Evolutionary conservation across 306 rosid species (phyloP).

Genomic region (Fragaria ananassa): DNA sequence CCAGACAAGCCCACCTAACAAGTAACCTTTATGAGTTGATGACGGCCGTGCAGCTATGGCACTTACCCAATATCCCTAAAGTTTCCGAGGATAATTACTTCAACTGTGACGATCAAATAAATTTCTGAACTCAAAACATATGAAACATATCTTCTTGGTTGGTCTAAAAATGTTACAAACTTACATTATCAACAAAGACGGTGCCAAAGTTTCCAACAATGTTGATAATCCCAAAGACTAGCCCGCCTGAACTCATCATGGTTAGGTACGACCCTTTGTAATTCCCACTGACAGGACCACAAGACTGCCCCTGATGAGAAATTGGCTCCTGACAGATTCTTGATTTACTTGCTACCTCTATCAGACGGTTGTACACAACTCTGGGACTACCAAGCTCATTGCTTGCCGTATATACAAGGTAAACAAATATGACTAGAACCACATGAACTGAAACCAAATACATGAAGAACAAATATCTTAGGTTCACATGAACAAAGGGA

Average conservation of each 20-base stretch:
- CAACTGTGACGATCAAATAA: neutral
- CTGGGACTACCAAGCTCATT: slow-evolving; percentile 80
- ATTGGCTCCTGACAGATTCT: slow-evolving; percentile 68
- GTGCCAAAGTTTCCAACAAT: slow-evolving; percentile 91
- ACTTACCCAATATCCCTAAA: slow-evolving; percentile 95
- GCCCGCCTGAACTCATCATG: slow-evolving; percentile 92
- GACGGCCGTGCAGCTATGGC: slow-evolving; percentile 96
- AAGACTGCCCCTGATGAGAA: slow-evolving; percentile 82
- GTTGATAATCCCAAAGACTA: slow-evolving; percentile 82
- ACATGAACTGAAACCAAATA: slow-evolving; percentile 58
- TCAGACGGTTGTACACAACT: slow-evolving; percentile 53
- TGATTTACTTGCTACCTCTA: slow-evolving; percentile 73
- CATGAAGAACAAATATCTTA: slow-evolving; percentile 13
- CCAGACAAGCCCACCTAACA: slow-evolving; percentile 97
- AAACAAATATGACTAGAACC: slow-evolving; percentile 83
- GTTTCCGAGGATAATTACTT: slow-evolving; percentile 16
- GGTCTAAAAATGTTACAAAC: slow-evolving; percentile 23
- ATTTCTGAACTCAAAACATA: slow-evolving; percentile 7
- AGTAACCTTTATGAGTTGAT: slow-evolving; percentile 90
- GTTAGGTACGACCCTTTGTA: slow-evolving; percentile 79
- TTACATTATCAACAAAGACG: slow-evolving; percentile 90
- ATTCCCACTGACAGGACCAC: slow-evolving; percentile 89
- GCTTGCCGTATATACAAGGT: slow-evolving; percentile 79
- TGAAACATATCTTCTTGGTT: slow-evolving; percentile 4
- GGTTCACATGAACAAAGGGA: neutral